Conservation (phyloP, 169 alveolate species). For the Plasmodium knowlesi region DNA sequence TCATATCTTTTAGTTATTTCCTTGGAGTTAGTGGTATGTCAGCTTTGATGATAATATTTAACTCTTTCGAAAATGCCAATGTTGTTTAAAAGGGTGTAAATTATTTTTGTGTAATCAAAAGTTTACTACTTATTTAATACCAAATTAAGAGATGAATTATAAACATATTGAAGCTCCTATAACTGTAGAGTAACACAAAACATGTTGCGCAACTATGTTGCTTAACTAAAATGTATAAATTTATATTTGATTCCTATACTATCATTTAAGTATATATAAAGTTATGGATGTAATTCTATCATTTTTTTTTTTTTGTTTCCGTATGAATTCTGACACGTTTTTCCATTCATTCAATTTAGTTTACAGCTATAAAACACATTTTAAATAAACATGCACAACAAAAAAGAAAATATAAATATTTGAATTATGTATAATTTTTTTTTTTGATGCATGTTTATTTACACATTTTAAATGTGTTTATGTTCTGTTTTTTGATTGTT, state of each 20-base stretch:
- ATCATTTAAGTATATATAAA: not conserved
- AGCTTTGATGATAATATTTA: constrained; percentile 53
- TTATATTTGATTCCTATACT: constrained; percentile 17
- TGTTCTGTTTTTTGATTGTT: not conserved
- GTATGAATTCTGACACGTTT: constrained; percentile 11
- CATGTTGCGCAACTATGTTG: not conserved
- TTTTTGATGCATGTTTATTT: not conserved
- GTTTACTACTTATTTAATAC: not conserved
- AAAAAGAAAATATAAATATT: constrained; percentile 8
- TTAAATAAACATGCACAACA: constrained; percentile 16
- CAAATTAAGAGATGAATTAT: not conserved
- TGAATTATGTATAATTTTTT: constrained; percentile 12
- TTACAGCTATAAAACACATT: constrained; percentile 15
- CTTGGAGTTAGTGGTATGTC: constrained; percentile 73
- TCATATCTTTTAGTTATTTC: constrained; percentile 58
- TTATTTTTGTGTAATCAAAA: constrained; percentile 4
- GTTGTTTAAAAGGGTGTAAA: constrained; percentile 14
- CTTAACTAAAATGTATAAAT: constrained; percentile 9
- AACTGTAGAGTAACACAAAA: not conserved
- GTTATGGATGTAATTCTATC: not conserved
- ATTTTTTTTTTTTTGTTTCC: constrained; percentile 32
- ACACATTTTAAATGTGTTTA: not conserved
- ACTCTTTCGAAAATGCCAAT: constrained; percentile 27
- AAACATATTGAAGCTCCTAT: not conserved
- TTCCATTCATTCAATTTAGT: constrained; percentile 1